Evolutionary conservation across 2,329 filamentous ascomycete species (phyloP).

Genomic region (Penicillium occitanis): DNA sequence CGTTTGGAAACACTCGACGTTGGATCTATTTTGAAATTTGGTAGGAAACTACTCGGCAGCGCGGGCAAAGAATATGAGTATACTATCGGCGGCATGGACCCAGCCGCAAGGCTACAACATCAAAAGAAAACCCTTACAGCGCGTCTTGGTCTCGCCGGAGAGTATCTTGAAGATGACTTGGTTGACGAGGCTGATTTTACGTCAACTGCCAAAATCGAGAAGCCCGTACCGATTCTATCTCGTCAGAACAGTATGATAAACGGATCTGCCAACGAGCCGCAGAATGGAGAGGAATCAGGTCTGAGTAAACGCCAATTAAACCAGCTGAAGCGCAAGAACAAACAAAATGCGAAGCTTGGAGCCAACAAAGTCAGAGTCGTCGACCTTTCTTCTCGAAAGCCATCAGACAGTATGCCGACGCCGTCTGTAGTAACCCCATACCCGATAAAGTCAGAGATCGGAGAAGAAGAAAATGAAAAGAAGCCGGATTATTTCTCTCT

Average conservation of each 20-base stretch:
- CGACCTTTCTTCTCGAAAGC: conserved; percentile 71
- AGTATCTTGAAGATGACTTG: conserved; percentile 81
- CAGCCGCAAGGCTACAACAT: conserved; percentile 74
- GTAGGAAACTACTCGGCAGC: conserved; percentile 79
- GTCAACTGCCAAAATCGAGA: conserved; percentile 53
- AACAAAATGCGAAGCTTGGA: conserved; percentile 82
- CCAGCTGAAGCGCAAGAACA: conserved; percentile 89
- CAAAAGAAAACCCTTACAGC: conserved; percentile 85
- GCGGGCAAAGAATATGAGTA: conserved; percentile 82
- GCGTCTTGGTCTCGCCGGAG: conserved; percentile 79
- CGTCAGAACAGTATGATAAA: conserved; percentile 48
- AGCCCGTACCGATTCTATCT: conserved; percentile 44
- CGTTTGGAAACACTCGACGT: conserved; percentile 75
- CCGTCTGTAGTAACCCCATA: conserved; percentile 52
- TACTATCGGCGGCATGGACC: conserved; percentile 75
- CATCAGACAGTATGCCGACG: conserved; percentile 64
- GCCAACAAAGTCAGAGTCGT: conserved; percentile 88
- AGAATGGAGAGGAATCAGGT: conserved; percentile 63
- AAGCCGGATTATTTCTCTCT: conserved; percentile 85
- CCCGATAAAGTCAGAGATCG: conserved; percentile 61
- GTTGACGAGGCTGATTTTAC: conserved; percentile 63
- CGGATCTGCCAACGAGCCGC: conserved; percentile 48
- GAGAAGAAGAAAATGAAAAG: conserved; percentile 60
- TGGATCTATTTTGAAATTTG: conserved; percentile 74
- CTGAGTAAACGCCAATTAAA: conserved; percentile 94